Percentiles rank a stretch among this genome's conserved stretches.
These are phyloP conservation scores for Gypsophila paniculata DNA, from an alignment of 179 eudicot species.

Conservation along the genomic window DNA sequence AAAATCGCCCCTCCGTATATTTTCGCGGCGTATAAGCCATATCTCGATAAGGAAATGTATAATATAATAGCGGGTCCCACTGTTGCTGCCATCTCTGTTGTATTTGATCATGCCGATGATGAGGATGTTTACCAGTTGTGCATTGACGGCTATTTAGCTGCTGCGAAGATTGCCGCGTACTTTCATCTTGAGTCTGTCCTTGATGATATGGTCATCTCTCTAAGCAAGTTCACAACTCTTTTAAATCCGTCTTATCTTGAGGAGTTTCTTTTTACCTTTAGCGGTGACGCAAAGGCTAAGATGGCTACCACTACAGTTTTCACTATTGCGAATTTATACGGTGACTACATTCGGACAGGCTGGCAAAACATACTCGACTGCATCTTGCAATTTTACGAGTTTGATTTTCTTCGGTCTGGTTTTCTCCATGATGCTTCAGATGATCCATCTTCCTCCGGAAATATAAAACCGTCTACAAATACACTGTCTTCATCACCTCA, in stretches of 20 bases:
- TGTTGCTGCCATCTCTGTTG: conserved; percentile 73
- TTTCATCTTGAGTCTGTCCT: conserved; percentile 56
- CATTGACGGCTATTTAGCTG: conserved; percentile 62
- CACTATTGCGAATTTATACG: conserved; percentile 57
- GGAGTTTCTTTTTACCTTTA: conserved; percentile 59
- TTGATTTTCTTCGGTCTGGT: conserved; percentile 59
- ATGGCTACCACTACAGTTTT: conserved; percentile 59
- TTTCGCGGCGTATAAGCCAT: conserved; percentile 37
- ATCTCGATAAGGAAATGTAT: conserved; percentile 69
- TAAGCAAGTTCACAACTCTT: conserved; percentile 63
- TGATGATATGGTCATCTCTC: conserved; percentile 64
- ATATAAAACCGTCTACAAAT: conserved; percentile 44
- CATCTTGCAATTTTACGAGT: conserved; percentile 55
- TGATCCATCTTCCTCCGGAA: conserved; percentile 45
- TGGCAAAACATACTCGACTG: conserved; percentile 67
- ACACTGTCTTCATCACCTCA: conserved; percentile 40
- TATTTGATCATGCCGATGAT: conserved; percentile 63
- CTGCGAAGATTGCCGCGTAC: conserved; percentile 60
- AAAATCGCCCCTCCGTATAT: conserved; percentile 50
- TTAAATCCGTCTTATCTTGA: conserved; percentile 50
- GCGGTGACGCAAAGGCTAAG: conserved; percentile 58
- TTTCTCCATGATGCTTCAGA: conserved; percentile 63
- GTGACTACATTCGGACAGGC: conserved; percentile 58
- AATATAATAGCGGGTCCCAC: conserved; percentile 62
- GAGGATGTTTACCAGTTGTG: conserved; percentile 63